A percentile compares a stretch with the other conserved stretches of the same genome.
Evolutionary conservation across 176 grass and related monocot genomes (phyloP).

Genomic region (Ensete glaucum): DNA sequence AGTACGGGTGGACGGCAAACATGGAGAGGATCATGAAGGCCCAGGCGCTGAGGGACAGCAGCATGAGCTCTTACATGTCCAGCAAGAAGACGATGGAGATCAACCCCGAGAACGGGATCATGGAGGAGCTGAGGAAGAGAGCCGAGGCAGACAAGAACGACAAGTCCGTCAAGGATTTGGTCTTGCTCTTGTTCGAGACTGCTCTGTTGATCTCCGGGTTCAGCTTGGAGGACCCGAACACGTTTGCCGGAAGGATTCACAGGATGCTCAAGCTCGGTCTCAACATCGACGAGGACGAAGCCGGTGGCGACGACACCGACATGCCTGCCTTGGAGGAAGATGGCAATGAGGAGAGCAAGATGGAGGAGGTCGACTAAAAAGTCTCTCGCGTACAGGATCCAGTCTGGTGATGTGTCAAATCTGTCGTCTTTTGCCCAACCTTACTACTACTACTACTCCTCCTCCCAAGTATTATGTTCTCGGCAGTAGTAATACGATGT

Average conservation of each 20-base stretch:
- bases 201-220: slow-evolving; percentile 47
- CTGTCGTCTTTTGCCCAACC: too few species aligned
- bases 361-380: slow-evolving; percentile 47
- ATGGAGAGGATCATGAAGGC: slow-evolving; percentile 60
- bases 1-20: slow-evolving; percentile 47
- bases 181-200: slow-evolving; percentile 34
- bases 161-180: slow-evolving; percentile 35
- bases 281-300: slow-evolving; percentile 30
- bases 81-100: slow-evolving; percentile 61
- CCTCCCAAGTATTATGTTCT: too few species aligned
- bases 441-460: too few species aligned
- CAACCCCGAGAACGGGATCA: slow-evolving; percentile 48
- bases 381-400: not conserved
- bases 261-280: slow-evolving; percentile 36
- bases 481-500: too few species aligned
- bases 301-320: slow-evolving; percentile 21
- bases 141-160: slow-evolving; percentile 30
- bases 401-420: not conserved
- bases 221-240: slow-evolving; percentile 52
- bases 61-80: slow-evolving; percentile 38
- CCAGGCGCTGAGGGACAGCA: slow-evolving; percentile 37
- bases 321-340: slow-evolving; percentile 30
- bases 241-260: slow-evolving; percentile 41
- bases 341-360: slow-evolving; percentile 36
- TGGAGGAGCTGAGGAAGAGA: slow-evolving; percentile 46